Base-by-base conservation (phyloP, 1,284 basidiomycete genomes). In the Thelephora terrestris region DNA sequence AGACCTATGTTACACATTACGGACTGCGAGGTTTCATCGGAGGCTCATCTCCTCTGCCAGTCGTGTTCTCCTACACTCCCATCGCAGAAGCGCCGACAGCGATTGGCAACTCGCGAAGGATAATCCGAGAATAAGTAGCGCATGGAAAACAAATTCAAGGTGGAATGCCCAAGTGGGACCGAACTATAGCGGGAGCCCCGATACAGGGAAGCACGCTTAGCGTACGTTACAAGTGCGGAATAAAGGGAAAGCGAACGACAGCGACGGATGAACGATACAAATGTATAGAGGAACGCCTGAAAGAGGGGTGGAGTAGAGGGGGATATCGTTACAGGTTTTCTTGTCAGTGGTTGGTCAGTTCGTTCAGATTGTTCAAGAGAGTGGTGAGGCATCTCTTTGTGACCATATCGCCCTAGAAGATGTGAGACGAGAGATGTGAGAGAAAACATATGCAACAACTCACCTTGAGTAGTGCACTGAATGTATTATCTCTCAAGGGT, bases 331-430 rank as follows among this genome's bases (percentile, higher is more conserved):
- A 21, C 20, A 46, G 14, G 20, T 20, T 42, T 53, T 48, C 69
- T 57, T 71, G 74, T 61, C 14, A 32, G 29, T 32, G 29, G 3
- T 6, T 3, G 29, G 3, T 32, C 9, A 18, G 17, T 42, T 87
- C 84, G 53, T 79, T 83, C 55, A 99, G 77, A 65, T 99, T 98
- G 66, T 91, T 86, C 55, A 99, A 77, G 38, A 99, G 76, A 23
- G 93, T 98, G 27, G 91, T 91, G 53, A 99, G 76, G 69, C 95
- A 99, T 58, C 93, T 81, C 70, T 95, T 95, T 32, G 92, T 95
- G 55, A 95, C 92, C 80, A 94, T 89, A 62, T 97, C 93, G 46
- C 91, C 91, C 83, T 91, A 61, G 16, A 42, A 43, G 17, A 32
- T 7, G 10, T 3, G 2, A 43, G 58, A n/a, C 23, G 27, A 36